Percentiles rank a stretch among this genome's conserved stretches.
phyloP scores from a whole-genome alignment of 208 protist genomes.

The Jaenimonas drosophilae region DNA sequence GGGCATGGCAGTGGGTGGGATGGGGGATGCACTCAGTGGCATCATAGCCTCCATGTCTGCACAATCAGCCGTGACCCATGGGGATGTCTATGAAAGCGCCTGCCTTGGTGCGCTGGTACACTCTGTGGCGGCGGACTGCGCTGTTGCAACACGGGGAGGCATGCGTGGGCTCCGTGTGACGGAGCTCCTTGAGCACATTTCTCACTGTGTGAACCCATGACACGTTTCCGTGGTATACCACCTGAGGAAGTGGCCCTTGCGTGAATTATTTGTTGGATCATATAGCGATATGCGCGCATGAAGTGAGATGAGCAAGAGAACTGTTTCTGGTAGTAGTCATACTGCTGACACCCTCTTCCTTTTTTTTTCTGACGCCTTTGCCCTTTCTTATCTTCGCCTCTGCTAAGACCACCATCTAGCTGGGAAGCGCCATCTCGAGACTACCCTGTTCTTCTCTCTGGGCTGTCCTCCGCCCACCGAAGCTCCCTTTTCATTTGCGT shows the following conservation, averaged over 20 bases:
- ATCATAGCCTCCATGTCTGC: slow-evolving; percentile 39
- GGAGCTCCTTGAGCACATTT: slow-evolving; percentile 32
- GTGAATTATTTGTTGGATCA: too few species aligned
- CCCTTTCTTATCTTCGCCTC: neutral
- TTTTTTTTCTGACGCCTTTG: neutral
- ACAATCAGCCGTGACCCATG: slow-evolving; percentile 12
- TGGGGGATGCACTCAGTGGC: slow-evolving; percentile 78
- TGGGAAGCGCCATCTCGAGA: too few species aligned
- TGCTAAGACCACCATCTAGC: too few species aligned
- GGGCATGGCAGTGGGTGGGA: slow-evolving; percentile 78
- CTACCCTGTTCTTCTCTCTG: too few species aligned
- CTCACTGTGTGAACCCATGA: slow-evolving; percentile 50
- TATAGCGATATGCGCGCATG: too few species aligned
- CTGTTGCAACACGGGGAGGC: slow-evolving; percentile 18
- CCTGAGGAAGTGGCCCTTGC: too few species aligned
- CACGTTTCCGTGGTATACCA: too few species aligned
- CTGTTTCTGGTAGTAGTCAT: neutral
- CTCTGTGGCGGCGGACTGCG: slow-evolving; percentile 58
- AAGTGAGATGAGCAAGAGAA: too few species aligned
- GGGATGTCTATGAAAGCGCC: slow-evolving; percentile 18
- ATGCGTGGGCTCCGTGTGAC: slow-evolving; percentile 58
- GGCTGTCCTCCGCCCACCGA: too few species aligned
- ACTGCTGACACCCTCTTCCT: neutral
- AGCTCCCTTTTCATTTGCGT: too few species aligned
- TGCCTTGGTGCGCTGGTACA: slow-evolving; percentile 54